Base-by-base conservation (phyloP, 2,329 filamentous ascomycete species). In the Aspergillus sp. region DNA sequence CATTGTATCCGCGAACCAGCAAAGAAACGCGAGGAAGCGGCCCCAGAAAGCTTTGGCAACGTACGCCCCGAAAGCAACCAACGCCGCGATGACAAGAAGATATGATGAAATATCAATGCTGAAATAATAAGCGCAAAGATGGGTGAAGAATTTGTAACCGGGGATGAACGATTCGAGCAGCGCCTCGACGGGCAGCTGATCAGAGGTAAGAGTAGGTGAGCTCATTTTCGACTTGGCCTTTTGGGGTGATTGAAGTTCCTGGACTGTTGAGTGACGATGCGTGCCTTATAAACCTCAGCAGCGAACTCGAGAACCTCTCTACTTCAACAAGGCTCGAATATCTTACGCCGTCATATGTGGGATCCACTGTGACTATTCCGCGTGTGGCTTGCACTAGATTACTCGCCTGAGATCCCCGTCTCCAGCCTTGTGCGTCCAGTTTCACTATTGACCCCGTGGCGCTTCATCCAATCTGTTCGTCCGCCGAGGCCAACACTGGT, bases 81-180 rank as follows among this genome's bases (percentile, higher is more conserved):
- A 35, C 19, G 77, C 59, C 2, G 76, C 60, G 17, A 69, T 69
- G 10, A 71, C 56, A 6, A 73, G 71, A 35, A 79, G 74, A 48
- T 76, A 59, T 38, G 76, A 57, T 26, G 74, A 76, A 51, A 79
- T 71, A 57, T 80, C 76, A 47, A 80, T 67, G 10, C 75, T 73
- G 20, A 78, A 65, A 6, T 67, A 56, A 4, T 70, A 66, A 8
- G 66, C 62, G 20, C 75, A 61, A 51, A 75, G 71, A 40, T 71
- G 68, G 3, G 75, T 76, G 30, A 79, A 67, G 38, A 77, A 57
- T 43, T 72, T 67, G 63, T 79, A 79, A 14, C 77, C 77, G 4
- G 78, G 76, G 33, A 79, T 71, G 11, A 79, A 62, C 4, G 73
- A 65, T 47, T 80, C 75, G 17, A 80, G 67, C 17, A 79, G n/a